Base-by-base conservation (phyloP, 2,329 filamentous ascomycete species). In the Pezicula rhizophila region DNA sequence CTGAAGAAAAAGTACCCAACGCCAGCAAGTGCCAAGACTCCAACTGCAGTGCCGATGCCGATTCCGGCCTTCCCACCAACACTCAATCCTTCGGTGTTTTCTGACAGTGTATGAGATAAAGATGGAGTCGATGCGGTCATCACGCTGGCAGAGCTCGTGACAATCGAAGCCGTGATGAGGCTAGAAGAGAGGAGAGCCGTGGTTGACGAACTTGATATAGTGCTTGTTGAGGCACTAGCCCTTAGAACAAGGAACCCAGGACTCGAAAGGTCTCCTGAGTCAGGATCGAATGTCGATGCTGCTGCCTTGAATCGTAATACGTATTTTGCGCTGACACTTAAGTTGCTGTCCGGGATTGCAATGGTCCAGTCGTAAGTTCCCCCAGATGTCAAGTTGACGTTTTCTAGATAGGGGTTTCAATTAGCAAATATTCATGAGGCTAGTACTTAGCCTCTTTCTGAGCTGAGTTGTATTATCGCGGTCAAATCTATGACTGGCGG, bases 351-450 rank as follows among this genome's bases (percentile, higher is more conserved):
- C 25, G 50, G 47, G 23, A 50, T 50, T 7, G 39, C 26, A 25
- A 52, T 52, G 3, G 47, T 47, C 50, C 50, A 52, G 5, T 47
- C 42, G 33, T 38, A 47, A 11, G 45, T 28, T 55, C 58, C 7
- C 52, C 69, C 17, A 64, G 69, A n/a, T 70, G 70, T 57, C 59
- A 69, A 2, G 59, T 70, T 10, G 64, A 52, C 20, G 20, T 46
- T 49, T 18, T n/a, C 50, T 52, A 17, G 68, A 1, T 69, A 68
- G 0, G 69, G 71, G 59, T 56, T 0, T 60, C 39, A 1, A 7
- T 31, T 31, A 38, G 35, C 35, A 20, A 38, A 8, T 15, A 14
- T 14, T 12, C 35, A 38, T 12, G 11, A 38, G 6, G 35, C 12
- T 15, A 38, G 33, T 38, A 11, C 28, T 31, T 12, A 31, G 28